Percentiles rank a stretch among this genome's conserved stretches.
These are phyloP conservation scores for Gliomastix tumulicola DNA, from an alignment of 2,329 filamentous ascomycete genomes.

Conservation along the genomic window DNA sequence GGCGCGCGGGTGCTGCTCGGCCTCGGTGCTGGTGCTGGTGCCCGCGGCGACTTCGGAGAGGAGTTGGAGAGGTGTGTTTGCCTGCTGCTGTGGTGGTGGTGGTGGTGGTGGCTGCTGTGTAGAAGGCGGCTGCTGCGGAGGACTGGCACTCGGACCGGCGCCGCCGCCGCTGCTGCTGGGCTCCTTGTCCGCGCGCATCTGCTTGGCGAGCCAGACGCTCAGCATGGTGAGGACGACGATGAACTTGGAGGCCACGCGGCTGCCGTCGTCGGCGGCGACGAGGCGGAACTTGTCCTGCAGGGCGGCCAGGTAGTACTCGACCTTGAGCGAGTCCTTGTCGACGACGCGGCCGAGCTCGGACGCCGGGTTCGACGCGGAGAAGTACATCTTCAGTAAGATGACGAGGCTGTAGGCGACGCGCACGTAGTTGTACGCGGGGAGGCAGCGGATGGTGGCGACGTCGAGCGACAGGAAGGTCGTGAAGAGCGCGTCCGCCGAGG, in stretches of 20 bases:
- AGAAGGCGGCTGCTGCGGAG: constrained; percentile 2
- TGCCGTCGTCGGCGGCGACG: constrained; percentile 56
- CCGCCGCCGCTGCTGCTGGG: background rate
- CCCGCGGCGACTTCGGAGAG: constrained; percentile 50
- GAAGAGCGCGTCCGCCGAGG: constrained; percentile 60
- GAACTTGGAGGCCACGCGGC: constrained; percentile 62
- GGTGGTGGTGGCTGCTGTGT: constrained; percentile 6
- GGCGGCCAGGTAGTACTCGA: constrained; percentile 59
- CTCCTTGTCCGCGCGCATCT: constrained; percentile 21
- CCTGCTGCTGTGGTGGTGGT: constrained; percentile 16
- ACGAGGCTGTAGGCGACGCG: constrained; percentile 66
- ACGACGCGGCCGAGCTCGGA: constrained; percentile 66
- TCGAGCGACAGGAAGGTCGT: constrained; percentile 59
- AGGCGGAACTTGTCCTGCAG: constrained; percentile 61
- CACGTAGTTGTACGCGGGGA: constrained; percentile 66
- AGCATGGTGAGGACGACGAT: constrained; percentile 64
- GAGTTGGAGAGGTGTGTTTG: constrained; percentile 47
- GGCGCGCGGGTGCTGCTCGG: constrained; percentile 6
- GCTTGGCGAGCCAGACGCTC: constrained; percentile 59
- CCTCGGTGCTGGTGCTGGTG: constrained; percentile 22
- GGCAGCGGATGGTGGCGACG: constrained; percentile 47
- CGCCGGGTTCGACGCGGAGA: constrained; percentile 55
- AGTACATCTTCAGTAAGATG: constrained; percentile 67
- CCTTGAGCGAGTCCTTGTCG: constrained; percentile 58
- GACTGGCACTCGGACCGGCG: background rate